Percentiles rank a stretch among this genome's conserved stretches.
These are phyloP conservation scores for Pseudogymnoascus sp. DNA, from an alignment of 2,329 filamentous ascomycete species.

Conservation along the genomic window DNA sequence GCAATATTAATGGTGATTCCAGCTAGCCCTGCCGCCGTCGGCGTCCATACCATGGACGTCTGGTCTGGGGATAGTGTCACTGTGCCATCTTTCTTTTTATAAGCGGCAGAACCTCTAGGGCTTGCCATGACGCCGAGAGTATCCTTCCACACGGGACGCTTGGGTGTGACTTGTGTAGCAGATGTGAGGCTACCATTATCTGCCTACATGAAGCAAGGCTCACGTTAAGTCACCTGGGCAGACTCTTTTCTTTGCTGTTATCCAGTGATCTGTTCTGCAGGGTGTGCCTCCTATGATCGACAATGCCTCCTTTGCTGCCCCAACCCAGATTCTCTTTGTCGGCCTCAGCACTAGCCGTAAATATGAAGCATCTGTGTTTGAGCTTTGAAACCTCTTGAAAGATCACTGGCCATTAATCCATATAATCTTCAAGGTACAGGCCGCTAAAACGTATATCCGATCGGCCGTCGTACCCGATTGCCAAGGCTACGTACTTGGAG, in stretches of 20 bases:
- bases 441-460: conserved; percentile 1
- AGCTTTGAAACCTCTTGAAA: not conserved
- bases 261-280: not conserved
- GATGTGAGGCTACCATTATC: not conserved
- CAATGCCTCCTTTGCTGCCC: not conserved
- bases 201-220: conserved; percentile 2
- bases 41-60: conserved; percentile 72
- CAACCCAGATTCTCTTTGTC: not conserved
- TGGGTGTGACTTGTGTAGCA: conserved; percentile 1
- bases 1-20: conserved; percentile 61
- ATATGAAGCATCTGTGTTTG: conserved; percentile 6
- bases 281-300: not conserved
- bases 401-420: not conserved
- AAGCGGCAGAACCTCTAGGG: conserved; percentile 60
- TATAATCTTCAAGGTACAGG: conserved; percentile 6
- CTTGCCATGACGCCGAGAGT: conserved; percentile 39
- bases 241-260: not conserved
- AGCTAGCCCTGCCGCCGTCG: conserved; percentile 50
- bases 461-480: conserved; percentile 3
- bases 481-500: conserved; percentile 8
- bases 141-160: not conserved
- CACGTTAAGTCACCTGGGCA: not conserved
- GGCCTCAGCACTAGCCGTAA: not conserved
- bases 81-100: conserved; percentile 93
- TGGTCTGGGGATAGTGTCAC: conserved; percentile 67